Evolutionary conservation across 768 basidiomycete species (phyloP).

Genomic region (Mycena amicta): DNA sequence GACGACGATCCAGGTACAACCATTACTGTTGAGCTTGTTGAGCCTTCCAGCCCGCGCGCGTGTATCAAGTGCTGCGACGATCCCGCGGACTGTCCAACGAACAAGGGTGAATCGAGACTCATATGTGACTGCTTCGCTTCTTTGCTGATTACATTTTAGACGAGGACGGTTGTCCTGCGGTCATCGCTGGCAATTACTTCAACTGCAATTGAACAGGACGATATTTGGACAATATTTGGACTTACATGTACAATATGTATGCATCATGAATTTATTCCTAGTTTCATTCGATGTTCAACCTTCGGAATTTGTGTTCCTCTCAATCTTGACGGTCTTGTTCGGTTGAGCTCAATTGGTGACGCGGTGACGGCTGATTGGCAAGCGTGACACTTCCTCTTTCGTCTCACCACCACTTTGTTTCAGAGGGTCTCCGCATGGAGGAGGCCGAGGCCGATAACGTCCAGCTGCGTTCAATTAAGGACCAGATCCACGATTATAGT

Average conservation of each 20-base stretch:
- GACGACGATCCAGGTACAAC: constrained; percentile 42
- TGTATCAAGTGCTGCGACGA: not conserved
- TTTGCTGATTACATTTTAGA: not conserved
- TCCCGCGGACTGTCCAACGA: not conserved
- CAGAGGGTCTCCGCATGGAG: too few species aligned
- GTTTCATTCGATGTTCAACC: too few species aligned
- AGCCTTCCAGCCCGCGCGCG: not conserved
- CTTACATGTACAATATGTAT: too few species aligned
- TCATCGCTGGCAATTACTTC: not conserved
- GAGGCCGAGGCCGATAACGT: not conserved
- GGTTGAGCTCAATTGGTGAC: too few species aligned
- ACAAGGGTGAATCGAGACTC: not conserved
- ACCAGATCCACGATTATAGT: constrained; percentile 47
- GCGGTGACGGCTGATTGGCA: too few species aligned
- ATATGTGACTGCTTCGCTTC: not conserved
- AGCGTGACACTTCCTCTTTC: too few species aligned
- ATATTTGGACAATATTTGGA: too few species aligned
- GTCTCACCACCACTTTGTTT: too few species aligned
- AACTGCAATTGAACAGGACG: not conserved
- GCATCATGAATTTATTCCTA: too few species aligned
- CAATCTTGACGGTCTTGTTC: too few species aligned
- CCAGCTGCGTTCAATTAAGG: constrained; percentile 35
- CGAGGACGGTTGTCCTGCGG: not conserved
- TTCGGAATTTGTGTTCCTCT: too few species aligned
- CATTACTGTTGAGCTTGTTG: constrained; percentile 39